These are phyloP conservation scores for Diplodia mutila DNA, from an alignment of 2,329 filamentous ascomycete species.

Conservation along the genomic window DNA sequence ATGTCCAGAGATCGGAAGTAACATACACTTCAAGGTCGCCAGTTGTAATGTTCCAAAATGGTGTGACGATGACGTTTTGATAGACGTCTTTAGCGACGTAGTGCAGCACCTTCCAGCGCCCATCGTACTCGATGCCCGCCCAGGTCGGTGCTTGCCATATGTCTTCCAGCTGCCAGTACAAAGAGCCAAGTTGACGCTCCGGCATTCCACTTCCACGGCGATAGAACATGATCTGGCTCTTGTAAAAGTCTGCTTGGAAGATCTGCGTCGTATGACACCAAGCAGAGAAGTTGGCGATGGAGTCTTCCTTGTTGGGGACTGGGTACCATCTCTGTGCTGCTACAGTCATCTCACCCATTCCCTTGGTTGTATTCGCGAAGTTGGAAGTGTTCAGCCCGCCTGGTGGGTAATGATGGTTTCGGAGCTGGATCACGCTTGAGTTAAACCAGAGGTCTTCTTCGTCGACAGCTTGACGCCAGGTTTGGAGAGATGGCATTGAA, in stretches of 20 bases:
- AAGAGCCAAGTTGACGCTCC: slow-evolving; percentile 61
- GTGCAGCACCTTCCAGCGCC: slow-evolving; percentile 66
- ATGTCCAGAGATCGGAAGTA: slow-evolving; percentile 61
- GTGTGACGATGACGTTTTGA: slow-evolving; percentile 61
- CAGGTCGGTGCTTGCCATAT: slow-evolving; percentile 68
- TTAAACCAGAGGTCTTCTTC: slow-evolving; percentile 61
- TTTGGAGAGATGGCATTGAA: slow-evolving; percentile 64
- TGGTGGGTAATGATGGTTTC: slow-evolving; percentile 64
- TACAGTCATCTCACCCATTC: slow-evolving; percentile 62
- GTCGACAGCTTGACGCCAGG: slow-evolving; percentile 59
- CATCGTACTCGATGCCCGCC: slow-evolving; percentile 66
- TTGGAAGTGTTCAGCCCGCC: slow-evolving; percentile 54
- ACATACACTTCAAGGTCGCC: slow-evolving; percentile 59
- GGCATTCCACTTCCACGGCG: slow-evolving; percentile 61
- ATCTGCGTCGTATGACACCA: slow-evolving; percentile 67
- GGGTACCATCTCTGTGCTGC: slow-evolving; percentile 62
- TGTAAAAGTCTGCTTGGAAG: slow-evolving; percentile 67
- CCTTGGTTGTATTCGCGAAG: slow-evolving; percentile 47
- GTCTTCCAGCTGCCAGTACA: slow-evolving; percentile 70
- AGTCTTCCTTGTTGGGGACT: slow-evolving; percentile 56
- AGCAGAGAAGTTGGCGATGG: slow-evolving; percentile 61
- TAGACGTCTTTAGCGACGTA: slow-evolving; percentile 63
- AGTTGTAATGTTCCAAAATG: slow-evolving; percentile 57
- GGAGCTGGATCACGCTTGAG: slow-evolving; percentile 57
- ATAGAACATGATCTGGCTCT: slow-evolving; percentile 64